phyloP scores from a whole-genome alignment of 805 yeast genomes.

The Helenozyma baotianmanensis region DNA sequence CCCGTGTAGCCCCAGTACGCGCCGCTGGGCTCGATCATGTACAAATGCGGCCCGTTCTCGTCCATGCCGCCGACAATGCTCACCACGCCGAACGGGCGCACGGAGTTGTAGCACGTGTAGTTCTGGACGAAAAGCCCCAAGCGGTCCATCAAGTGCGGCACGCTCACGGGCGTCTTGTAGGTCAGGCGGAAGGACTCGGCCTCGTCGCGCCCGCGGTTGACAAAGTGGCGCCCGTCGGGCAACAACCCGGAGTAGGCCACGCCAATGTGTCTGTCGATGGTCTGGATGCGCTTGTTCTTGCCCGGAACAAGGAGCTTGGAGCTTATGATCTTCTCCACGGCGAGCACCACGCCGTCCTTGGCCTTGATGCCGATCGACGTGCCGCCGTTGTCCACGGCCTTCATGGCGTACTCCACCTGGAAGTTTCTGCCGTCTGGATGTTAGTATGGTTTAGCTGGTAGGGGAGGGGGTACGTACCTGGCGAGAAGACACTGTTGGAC shows the following conservation, averaged over 20 bases:
- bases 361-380: conserved; percentile 91
- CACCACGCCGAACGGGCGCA: conserved; percentile 94
- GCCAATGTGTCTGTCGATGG: conserved; percentile 90
- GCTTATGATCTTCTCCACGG: conserved; percentile 87
- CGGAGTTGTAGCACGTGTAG: conserved; percentile 92
- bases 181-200: conserved; percentile 70
- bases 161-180: conserved; percentile 72
- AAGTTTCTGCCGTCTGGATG: conserved; percentile 82
- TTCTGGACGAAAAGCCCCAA: conserved; percentile 91
- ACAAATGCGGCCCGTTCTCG: conserved; percentile 83
- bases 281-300: conserved; percentile 85
- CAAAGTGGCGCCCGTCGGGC: conserved; percentile 96
- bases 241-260: conserved; percentile 91
- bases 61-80: conserved; percentile 94
- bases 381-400: conserved; percentile 97
- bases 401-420: conserved; percentile 96
- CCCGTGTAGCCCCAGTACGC: conserved; percentile 96
- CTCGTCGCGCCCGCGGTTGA: conserved; percentile 88
- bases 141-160: conserved; percentile 80
- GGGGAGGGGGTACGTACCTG: conserved; percentile 39
- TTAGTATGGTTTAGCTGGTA: conserved; percentile 28
- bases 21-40: conserved; percentile 98
- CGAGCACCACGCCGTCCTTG: conserved; percentile 92
- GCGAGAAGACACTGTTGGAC: conserved; percentile 91
- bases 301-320: conserved; percentile 88